Evolutionary conservation across 2,329 filamentous ascomycete genomes (phyloP).

Genomic region (Ceratocystis colombiana): DNA sequence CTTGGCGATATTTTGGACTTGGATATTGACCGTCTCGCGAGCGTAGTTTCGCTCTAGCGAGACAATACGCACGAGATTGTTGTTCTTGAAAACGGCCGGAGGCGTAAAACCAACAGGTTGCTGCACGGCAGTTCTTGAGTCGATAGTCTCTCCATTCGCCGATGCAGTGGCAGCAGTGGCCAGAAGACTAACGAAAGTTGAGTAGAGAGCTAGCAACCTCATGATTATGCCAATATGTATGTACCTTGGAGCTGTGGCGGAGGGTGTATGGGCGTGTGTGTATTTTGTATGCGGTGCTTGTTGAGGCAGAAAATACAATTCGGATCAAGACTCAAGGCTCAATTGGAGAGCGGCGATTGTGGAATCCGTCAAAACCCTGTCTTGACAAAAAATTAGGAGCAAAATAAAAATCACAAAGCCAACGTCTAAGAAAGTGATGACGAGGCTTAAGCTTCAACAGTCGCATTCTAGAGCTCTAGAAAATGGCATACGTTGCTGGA

Average conservation of each 20-base stretch:
- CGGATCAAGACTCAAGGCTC: background rate
- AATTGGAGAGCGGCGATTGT: background rate
- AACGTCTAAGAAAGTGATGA: constrained; percentile 21
- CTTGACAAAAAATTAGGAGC: background rate
- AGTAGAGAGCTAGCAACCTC: constrained; percentile 42
- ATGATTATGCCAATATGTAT: constrained; percentile 30
- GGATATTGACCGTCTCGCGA: constrained; percentile 84
- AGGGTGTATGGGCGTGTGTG: background rate
- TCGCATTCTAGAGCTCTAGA: constrained; percentile 23
- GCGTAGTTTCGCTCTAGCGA: constrained; percentile 90
- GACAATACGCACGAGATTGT: constrained; percentile 78
- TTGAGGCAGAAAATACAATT: constrained; percentile 17
- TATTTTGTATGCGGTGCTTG: background rate
- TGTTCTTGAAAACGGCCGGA: constrained; percentile 76
- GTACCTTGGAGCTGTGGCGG: background rate
- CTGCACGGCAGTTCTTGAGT: constrained; percentile 48
- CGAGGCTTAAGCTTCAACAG: constrained; percentile 21
- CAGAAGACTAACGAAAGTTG: constrained; percentile 50
- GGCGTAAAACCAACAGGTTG: constrained; percentile 64
- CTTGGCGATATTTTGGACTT: constrained; percentile 76
- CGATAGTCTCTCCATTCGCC: constrained; percentile 33
- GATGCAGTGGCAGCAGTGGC: constrained; percentile 38
- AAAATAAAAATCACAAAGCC: constrained; percentile 24
- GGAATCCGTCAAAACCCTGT: background rate
- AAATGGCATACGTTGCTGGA: constrained; percentile 31